These are phyloP conservation scores for Scedosporium apiospermum DNA, from an alignment of 2,329 filamentous ascomycete species.

Conservation along the genomic window DNA sequence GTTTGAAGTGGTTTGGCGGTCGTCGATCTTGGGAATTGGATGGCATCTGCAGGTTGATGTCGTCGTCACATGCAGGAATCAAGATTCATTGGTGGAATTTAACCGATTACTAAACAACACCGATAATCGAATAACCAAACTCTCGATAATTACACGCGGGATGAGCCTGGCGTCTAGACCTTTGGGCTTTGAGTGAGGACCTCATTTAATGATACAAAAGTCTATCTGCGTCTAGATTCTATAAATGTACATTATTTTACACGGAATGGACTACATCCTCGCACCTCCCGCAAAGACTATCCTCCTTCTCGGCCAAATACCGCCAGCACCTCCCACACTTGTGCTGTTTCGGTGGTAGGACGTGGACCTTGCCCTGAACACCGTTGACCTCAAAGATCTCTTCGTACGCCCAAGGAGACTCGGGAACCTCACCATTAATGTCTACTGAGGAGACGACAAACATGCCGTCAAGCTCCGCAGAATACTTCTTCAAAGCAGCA, in stretches of 20 bases:
- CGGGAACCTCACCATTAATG: constrained; percentile 26
- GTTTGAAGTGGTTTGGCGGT: not conserved
- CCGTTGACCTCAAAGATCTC: constrained; percentile 32
- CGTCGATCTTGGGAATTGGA: not conserved
- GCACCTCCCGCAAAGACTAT: constrained; percentile 64
- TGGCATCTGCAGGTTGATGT: not conserved
- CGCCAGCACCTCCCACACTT: constrained; percentile 92
- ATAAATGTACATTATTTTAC: constrained; percentile 1
- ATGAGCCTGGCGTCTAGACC: no score
- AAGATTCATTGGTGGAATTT: not conserved
- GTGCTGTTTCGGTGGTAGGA: constrained; percentile 37
- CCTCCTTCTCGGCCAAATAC: constrained; percentile 60
- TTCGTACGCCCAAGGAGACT: constrained; percentile 29
- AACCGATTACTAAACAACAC: not conserved
- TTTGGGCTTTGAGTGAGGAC: no score
- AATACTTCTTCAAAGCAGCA: constrained; percentile 27
- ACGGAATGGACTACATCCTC: constrained; percentile 44
- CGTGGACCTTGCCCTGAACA: constrained; percentile 27
- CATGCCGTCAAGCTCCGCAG: constrained; percentile 47
- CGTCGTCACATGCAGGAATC: not conserved
- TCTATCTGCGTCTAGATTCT: not conserved
- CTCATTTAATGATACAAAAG: not conserved
- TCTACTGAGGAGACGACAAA: constrained; percentile 62
- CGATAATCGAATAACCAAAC: not conserved
- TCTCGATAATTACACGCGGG: no score